Percentiles rank a stretch among this genome's conserved stretches.
These are phyloP conservation scores for Cyclotella distinguenda DNA, from an alignment of 108 stramenopile genomes.

Conservation along the genomic window DNA sequence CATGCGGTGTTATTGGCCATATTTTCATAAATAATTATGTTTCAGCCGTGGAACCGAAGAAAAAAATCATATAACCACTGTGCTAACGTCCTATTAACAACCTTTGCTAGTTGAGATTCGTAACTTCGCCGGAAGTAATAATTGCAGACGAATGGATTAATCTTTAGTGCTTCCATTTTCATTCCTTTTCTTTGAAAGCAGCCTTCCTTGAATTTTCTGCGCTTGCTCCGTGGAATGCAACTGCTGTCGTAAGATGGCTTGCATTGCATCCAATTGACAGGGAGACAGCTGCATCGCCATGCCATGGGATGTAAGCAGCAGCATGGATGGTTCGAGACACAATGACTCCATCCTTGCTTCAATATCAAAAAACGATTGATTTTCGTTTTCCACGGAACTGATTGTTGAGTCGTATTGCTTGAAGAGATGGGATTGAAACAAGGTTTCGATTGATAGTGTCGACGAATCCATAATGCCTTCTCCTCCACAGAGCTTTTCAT, in stretches of 20 bases:
- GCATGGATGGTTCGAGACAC: constrained; percentile 71
- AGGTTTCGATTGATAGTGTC: constrained; percentile 36
- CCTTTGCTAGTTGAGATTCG: no score
- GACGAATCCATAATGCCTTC: constrained; percentile 20
- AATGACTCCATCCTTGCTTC: constrained; percentile 70
- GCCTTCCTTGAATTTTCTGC: constrained; percentile 50
- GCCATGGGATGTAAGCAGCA: constrained; percentile 61
- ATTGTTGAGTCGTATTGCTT: neutral
- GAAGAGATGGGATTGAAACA: constrained; percentile 11
- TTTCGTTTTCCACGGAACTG: neutral
- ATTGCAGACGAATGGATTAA: no score
- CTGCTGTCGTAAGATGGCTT: constrained; percentile 57
- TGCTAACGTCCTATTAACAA: neutral
- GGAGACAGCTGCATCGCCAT: constrained; percentile 79
- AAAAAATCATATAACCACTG: neutral
- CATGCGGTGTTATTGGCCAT: constrained; percentile 52
- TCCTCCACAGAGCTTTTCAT: constrained; percentile 5
- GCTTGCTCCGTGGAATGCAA: constrained; percentile 55
- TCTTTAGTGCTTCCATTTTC: neutral
- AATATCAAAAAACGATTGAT: constrained; percentile 20
- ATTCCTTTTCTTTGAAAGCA: constrained; percentile 17
- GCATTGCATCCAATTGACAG: constrained; percentile 65
- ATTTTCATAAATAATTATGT: constrained; percentile 27
- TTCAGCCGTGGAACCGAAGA: neutral
- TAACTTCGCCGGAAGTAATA: no score